Conservation (phyloP, 176 grass and related monocot genomes). For the Sorghum bicolor region DNA sequence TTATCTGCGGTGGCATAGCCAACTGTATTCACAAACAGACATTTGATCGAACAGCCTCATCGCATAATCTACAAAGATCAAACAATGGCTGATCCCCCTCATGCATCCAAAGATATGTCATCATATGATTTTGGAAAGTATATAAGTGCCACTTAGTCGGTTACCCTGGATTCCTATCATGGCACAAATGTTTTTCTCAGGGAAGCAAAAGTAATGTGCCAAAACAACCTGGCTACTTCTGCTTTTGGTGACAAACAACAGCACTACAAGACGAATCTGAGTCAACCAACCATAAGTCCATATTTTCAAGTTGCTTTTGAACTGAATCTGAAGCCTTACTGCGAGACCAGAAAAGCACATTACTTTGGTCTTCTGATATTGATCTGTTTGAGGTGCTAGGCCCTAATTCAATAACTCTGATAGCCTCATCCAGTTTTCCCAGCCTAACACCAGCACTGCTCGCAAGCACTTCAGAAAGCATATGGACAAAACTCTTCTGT, state of each 20-base stretch:
- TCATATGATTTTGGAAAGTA: conserved; percentile 6
- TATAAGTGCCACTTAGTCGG: background rate
- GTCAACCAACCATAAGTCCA: conserved; percentile 71
- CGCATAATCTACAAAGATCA: conserved; percentile 9
- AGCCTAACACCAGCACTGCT: conserved; percentile 33
- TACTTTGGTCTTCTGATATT: conserved; percentile 26
- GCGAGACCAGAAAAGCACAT: conserved; percentile 56
- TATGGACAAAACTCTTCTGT: conserved; percentile 38
- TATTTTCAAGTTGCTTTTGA: conserved; percentile 55
- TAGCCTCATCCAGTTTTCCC: conserved; percentile 48
- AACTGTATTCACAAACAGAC: background rate
- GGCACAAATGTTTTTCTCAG: background rate
- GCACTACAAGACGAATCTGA: conserved; percentile 79
- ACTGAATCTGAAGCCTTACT: conserved; percentile 45
- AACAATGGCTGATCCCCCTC: background rate
- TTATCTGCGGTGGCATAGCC: background rate
- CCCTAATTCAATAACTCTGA: conserved; percentile 43
- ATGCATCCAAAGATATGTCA: background rate
- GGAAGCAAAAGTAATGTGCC: background rate
- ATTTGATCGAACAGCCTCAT: conserved; percentile 1
- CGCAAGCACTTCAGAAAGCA: conserved; percentile 42
- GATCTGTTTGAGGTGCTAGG: conserved; percentile 33
- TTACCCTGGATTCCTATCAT: conserved; percentile 2
- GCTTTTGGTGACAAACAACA: conserved; percentile 65
- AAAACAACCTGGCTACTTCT: conserved; percentile 23